Evolutionary conservation across 2,329 filamentous ascomycete genomes (phyloP).

Genomic region (Polychaeton citri): DNA sequence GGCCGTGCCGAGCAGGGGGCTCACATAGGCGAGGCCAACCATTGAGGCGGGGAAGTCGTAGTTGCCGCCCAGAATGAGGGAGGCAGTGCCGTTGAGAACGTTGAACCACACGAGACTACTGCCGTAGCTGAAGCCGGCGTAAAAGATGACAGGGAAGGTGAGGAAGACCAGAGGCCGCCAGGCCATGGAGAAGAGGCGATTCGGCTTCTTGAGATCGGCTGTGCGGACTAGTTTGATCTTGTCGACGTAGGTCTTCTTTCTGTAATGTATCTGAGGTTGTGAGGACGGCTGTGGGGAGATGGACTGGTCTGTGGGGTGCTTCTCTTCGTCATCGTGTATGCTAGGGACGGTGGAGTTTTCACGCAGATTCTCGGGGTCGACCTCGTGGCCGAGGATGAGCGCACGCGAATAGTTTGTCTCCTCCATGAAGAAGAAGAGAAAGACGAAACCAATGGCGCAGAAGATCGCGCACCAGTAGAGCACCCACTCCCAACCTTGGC

Average conservation of each 20-base stretch:
- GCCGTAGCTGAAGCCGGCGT: constrained; percentile 28
- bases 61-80: constrained; percentile 24
- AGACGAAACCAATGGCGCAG: constrained; percentile 32
- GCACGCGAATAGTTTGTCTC: constrained; percentile 39
- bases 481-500: constrained; percentile 38
- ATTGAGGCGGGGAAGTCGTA: constrained; percentile 26
- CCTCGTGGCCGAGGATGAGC: constrained; percentile 6
- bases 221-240: constrained; percentile 20
- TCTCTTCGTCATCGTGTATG: neutral
- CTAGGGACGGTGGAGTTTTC: neutral
- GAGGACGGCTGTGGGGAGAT: neutral
- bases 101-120: constrained; percentile 29
- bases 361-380: neutral
- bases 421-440: constrained; percentile 47
- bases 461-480: constrained; percentile 43
- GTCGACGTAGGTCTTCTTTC: constrained; percentile 18
- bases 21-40: constrained; percentile 26
- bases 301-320: neutral
- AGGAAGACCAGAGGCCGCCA: constrained; percentile 21
- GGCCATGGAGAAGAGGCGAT: constrained; percentile 16
- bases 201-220: constrained; percentile 18
- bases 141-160: constrained; percentile 27
- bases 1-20: constrained; percentile 22
- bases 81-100: constrained; percentile 29
- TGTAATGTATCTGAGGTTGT: constrained; percentile 5